phyloP scores from a whole-genome alignment of 192 early-diverging fungal genomes.

The Thamnidium elegans region DNA sequence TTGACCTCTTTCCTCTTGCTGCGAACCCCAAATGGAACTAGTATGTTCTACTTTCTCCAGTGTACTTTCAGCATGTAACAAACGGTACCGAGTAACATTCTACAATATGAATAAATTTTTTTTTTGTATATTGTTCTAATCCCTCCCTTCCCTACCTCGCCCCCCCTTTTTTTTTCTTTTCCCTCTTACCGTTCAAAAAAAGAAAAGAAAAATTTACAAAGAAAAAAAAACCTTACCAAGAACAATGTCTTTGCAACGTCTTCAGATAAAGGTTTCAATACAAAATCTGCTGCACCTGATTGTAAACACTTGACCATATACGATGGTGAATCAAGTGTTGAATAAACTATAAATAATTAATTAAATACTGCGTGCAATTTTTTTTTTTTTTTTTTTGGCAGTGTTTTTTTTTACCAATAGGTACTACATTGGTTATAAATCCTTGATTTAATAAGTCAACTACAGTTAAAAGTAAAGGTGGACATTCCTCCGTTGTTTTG shows the following conservation, averaged over 20 bases:
- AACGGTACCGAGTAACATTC: slow-evolving; percentile 11
- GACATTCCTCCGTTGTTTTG: not conserved
- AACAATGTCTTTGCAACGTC: slow-evolving; percentile 52
- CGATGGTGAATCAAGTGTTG: slow-evolving; percentile 32
- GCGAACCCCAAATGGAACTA: not conserved
- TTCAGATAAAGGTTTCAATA: slow-evolving; percentile 51
- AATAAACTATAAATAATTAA: slow-evolving; percentile 30
- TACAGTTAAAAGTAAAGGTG: slow-evolving; percentile 11
- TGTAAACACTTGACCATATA: slow-evolving; percentile 50
- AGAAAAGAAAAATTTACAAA: not conserved
- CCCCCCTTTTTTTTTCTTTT: too few relatives aligned
- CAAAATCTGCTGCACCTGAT: slow-evolving; percentile 51
- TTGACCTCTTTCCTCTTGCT: not conserved
- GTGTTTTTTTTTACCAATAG: not conserved
- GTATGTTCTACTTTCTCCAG: not conserved
- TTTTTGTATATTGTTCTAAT: not conserved
- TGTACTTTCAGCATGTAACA: not conserved
- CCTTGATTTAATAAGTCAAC: not conserved
- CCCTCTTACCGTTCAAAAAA: not conserved
- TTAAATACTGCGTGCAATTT: not conserved
- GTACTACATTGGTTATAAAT: not conserved
- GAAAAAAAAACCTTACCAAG: slow-evolving; percentile 40
- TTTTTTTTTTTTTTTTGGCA: not conserved
- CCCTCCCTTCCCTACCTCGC: too few relatives aligned
- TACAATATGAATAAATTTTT: not conserved